phyloP scores from a whole-genome alignment of 805 yeast genomes.

The Candida ponderosae region DNA sequence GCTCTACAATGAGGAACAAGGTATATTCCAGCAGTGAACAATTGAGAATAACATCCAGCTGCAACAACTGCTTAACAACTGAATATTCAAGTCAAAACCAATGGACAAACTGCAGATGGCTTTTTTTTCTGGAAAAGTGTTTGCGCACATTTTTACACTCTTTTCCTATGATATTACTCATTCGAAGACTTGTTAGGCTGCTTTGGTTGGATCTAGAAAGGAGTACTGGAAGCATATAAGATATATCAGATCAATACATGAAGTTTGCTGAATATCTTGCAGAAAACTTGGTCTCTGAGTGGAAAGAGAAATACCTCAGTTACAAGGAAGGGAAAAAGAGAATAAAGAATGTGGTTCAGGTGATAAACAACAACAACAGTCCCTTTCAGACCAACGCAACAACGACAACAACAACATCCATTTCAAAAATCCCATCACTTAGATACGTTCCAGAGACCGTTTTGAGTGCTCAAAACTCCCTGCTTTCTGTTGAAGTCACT shows the following conservation, averaged over 20 bases:
- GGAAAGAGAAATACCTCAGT: conserved; percentile 78
- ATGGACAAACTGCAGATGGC: no score
- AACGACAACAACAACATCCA: not conserved
- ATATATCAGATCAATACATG: conserved; percentile 1
- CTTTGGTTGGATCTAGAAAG: no score
- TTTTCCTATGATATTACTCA: no score
- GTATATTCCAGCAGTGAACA: no score
- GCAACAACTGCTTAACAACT: no score
- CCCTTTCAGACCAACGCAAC: conserved; percentile 1
- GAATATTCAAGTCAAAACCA: no score
- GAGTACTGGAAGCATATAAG: no score
- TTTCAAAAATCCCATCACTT: conserved; percentile 6
- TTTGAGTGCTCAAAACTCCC: not conserved
- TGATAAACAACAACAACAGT: conserved; percentile 3
- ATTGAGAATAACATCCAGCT: no score
- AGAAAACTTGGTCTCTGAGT: conserved; percentile 46
- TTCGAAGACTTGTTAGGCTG: no score
- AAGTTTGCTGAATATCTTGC: conserved; percentile 13
- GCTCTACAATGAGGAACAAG: no score
- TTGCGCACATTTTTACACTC: no score
- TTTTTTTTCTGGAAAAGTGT: no score
- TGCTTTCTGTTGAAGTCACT: conserved; percentile 10
- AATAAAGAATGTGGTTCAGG: conserved; percentile 16
- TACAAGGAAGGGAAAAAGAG: conserved; percentile 38
- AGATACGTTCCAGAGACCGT: conserved; percentile 8